A percentile compares a stretch with the other conserved stretches of the same genome.
These are phyloP conservation scores for Fusarium verticillioides DNA, from an alignment of 2,329 filamentous ascomycete genomes.

Conservation along the genomic window DNA sequence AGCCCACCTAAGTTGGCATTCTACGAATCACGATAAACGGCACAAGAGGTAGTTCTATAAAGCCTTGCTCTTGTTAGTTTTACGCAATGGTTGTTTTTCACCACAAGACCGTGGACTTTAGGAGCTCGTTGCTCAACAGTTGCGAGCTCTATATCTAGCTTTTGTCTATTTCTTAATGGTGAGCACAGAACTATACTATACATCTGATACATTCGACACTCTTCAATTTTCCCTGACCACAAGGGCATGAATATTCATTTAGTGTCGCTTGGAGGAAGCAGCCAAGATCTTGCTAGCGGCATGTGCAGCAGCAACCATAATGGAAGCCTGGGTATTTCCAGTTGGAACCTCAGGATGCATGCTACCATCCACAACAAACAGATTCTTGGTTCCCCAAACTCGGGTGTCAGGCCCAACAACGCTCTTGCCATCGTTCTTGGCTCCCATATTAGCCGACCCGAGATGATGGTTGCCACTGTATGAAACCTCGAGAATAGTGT, in stretches of 20 bases:
- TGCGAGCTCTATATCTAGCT: neutral
- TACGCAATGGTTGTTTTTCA: neutral
- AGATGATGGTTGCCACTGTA: slow-evolving; percentile 47
- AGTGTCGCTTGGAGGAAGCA: neutral
- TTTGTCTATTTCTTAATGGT: neutral
- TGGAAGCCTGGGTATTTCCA: slow-evolving; percentile 41
- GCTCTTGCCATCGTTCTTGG: slow-evolving; percentile 45
- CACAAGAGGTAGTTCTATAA: slow-evolving; percentile 3
- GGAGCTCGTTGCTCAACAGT: neutral
- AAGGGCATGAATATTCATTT: neutral
- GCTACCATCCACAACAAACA: slow-evolving; percentile 47
- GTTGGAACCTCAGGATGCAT: slow-evolving; percentile 48
- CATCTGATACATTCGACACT: neutral
- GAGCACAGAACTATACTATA: neutral
- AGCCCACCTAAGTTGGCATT: neutral
- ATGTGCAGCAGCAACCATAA: slow-evolving; percentile 44
- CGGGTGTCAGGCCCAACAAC: slow-evolving; percentile 49
- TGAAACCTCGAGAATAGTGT: slow-evolving; percentile 38
- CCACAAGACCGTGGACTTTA: neutral
- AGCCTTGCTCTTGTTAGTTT: neutral
- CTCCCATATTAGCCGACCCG: slow-evolving; percentile 47
- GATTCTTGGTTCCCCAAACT: slow-evolving; percentile 47
- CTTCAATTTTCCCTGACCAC: neutral
- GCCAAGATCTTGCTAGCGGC: slow-evolving; percentile 40
- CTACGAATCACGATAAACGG: slow-evolving; percentile 26